phyloP scores from a whole-genome alignment of 75 land plant species.

The Selaginella moellendorffii region DNA sequence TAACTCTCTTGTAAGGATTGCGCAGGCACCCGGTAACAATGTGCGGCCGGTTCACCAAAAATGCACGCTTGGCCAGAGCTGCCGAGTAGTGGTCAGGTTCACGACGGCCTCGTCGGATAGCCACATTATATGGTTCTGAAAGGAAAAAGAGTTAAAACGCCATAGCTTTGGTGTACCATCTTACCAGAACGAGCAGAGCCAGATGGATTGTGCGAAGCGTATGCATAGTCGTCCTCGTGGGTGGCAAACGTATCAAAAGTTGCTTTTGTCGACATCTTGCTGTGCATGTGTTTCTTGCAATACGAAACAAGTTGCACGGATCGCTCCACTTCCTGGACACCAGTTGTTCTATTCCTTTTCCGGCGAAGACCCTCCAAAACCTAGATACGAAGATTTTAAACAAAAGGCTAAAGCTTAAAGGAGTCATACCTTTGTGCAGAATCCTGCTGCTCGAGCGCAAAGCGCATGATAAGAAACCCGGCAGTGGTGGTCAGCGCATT shows the following conservation, averaged over 20 bases:
- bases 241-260: background rate
- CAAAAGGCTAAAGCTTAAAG: no score
- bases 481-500: conserved; percentile 65
- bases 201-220: conserved; percentile 49
- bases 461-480: conserved; percentile 84
- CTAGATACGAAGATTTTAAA: conserved; percentile 5
- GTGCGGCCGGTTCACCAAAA: conserved; percentile 73
- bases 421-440: conserved; percentile 89
- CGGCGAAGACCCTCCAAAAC: conserved; percentile 52
- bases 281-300: conserved; percentile 74
- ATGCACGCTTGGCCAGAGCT: conserved; percentile 61
- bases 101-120: conserved; percentile 67
- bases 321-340: conserved; percentile 50
- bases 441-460: conserved; percentile 96
- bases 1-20: background rate
- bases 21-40: conserved; percentile 33
- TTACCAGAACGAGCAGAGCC: conserved; percentile 92
- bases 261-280: conserved; percentile 22
- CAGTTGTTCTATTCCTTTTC: conserved; percentile 18
- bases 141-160: background rate
- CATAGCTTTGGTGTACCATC: no score
- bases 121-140: conserved; percentile 68
- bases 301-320: conserved; percentile 62
- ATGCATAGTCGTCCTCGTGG: background rate
- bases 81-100: conserved; percentile 74